Conservation (phyloP, 768 basidiomycete species). For the Termitomyces titanicus region DNA sequence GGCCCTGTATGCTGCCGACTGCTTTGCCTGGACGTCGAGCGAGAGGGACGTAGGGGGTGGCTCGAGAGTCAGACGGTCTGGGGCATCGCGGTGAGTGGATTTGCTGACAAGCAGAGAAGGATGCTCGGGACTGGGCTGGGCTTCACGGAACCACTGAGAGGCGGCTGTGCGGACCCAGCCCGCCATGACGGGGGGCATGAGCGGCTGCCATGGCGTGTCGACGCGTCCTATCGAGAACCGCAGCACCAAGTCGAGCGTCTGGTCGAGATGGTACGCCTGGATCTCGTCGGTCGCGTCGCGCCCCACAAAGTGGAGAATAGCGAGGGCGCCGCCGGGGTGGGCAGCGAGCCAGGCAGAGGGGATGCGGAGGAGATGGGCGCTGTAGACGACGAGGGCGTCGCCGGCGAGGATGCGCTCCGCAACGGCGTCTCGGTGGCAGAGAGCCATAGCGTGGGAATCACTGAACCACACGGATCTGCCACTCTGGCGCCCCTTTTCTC, state of each 20-base stretch:
- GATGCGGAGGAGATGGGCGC: slow-evolving; percentile 58
- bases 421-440: slow-evolving; percentile 46
- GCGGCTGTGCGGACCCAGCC: slow-evolving; percentile 71
- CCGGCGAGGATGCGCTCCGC: slow-evolving; percentile 72
- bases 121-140: slow-evolving; percentile 37
- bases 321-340: slow-evolving; percentile 88
- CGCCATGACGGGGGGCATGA: slow-evolving; percentile 81
- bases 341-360: slow-evolving; percentile 73
- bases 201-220: slow-evolving; percentile 63
- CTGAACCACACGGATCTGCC: neutral
- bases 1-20: slow-evolving; percentile 75
- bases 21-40: slow-evolving; percentile 53
- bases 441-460: slow-evolving; percentile 5
- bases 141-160: slow-evolving; percentile 66
- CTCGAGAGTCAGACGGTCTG: slow-evolving; percentile 45
- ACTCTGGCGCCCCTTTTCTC: slow-evolving; percentile 40
- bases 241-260: slow-evolving; percentile 51
- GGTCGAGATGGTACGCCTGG: slow-evolving; percentile 79
- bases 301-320: slow-evolving; percentile 93
- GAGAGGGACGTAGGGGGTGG: slow-evolving; percentile 55
- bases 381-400: slow-evolving; percentile 72
- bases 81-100: slow-evolving; percentile 22
- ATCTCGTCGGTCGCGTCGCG: slow-evolving; percentile 95
- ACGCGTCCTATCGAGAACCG: slow-evolving; percentile 72
- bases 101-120: slow-evolving; percentile 60